Base-by-base conservation (phyloP, 345 rosid species). In the Gossypioides kirkii region DNA sequence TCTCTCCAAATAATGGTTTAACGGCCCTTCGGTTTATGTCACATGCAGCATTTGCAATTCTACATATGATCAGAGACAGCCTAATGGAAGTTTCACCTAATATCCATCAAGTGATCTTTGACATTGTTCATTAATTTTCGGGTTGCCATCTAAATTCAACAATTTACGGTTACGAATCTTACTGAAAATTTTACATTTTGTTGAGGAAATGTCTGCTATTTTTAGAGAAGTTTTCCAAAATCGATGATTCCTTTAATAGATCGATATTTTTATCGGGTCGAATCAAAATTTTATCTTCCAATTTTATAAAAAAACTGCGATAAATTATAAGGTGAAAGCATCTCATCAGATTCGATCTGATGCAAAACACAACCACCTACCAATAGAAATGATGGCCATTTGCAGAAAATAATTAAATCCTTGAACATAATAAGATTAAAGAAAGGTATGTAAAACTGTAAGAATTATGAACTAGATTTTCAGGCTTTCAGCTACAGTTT, bases 1-100 rank as follows among this genome's bases (percentile, higher is more conserved):
- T 60, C 12, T 45, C 17, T 60, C 42, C 28, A 60, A 60, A 11
- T 28, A 14, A 55, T 62, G 67, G 68, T n/a, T 62, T 38, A 8
- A 38, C 47, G 47, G 68, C 47, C 68, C 47, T 38, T 36, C 14
- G 20, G 4, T 73, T 64, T n/a, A n/a, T 25, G 73, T 67, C 59
- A 66, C 61, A 73, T 53, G 62, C 47, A 16, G 49, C 41, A 26
- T 61, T 14, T 73, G 11, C 28, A n/a, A 9, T 47, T 46, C 41
- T 20, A 54, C 46, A 4, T 63, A 41, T 41, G 45, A 50, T 61
- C 17, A 17, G 10, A n/a, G 28, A 25, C n/a, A 72, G 23, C 67
- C 59, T 17, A 72, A 46, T 28, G 60, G 52, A 56, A 74, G 77
- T 65, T 65, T 45, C 52, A 65, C 62, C 53, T 65, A 69, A 69